Evolutionary conservation across 2,329 filamentous ascomycete genomes (phyloP).

Genomic region (Pyricularia sp.): DNA sequence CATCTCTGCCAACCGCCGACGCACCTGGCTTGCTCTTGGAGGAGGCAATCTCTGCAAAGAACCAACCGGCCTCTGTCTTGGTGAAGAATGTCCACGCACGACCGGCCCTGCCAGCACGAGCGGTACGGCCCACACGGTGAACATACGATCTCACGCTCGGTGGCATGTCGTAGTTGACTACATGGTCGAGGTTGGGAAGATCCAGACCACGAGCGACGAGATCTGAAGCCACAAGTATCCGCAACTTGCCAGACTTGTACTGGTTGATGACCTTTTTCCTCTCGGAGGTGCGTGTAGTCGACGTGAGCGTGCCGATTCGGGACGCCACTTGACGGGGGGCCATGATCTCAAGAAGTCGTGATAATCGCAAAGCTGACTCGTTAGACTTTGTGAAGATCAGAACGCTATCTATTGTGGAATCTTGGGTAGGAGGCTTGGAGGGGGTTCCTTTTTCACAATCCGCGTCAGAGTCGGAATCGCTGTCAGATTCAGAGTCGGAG

Average conservation of each 20-base stretch:
- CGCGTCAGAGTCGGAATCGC: slow-evolving; percentile 23
- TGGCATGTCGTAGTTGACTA: slow-evolving; percentile 91
- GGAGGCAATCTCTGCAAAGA: slow-evolving; percentile 72
- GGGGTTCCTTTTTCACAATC: slow-evolving; percentile 17
- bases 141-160: slow-evolving; percentile 74
- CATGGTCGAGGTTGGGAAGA: slow-evolving; percentile 66
- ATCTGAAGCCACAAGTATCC: slow-evolving; percentile 81
- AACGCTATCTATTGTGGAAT: slow-evolving; percentile 26
- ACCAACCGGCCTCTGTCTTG: slow-evolving; percentile 80
- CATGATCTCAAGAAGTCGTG: slow-evolving; percentile 64
- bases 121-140: slow-evolving; percentile 85
- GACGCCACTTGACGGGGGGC: slow-evolving; percentile 43
- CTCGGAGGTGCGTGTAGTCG: slow-evolving; percentile 63
- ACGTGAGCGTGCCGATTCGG: slow-evolving; percentile 63
- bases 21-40: slow-evolving; percentile 21
- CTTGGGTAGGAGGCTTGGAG: slow-evolving; percentile 5
- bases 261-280: slow-evolving; percentile 58
- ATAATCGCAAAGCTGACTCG: slow-evolving; percentile 78
- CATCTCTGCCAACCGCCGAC: neutral
- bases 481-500: slow-evolving; percentile 22
- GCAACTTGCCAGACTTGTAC: slow-evolving; percentile 54
- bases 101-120: slow-evolving; percentile 66
- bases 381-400: slow-evolving; percentile 89
- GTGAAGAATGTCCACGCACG: slow-evolving; percentile 81
- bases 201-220: slow-evolving; percentile 90